These are phyloP conservation scores for Selenicereus undatus DNA, from an alignment of 148 eudicot species.

Conservation along the genomic window DNA sequence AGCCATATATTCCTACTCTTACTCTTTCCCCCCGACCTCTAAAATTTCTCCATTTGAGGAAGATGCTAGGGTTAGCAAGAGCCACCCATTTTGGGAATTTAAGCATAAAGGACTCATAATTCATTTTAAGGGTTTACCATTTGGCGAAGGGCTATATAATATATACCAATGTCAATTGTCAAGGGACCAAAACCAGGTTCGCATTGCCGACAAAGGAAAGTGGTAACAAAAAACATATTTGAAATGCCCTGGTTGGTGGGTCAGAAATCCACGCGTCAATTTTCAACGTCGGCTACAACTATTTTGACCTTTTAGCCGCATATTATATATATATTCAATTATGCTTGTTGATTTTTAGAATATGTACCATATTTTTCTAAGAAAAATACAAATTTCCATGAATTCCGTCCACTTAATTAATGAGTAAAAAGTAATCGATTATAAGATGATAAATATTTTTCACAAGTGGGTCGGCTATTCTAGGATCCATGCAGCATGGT, in stretches of 20 bases:
- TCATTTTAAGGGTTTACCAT: too few relatives aligned
- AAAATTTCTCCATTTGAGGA: too few relatives aligned
- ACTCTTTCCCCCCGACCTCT: too few relatives aligned
- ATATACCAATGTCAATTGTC: neutral
- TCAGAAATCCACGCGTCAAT: neutral
- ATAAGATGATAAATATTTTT: neutral
- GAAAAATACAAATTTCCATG: neutral
- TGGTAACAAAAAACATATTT: neutral
- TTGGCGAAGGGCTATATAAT: too few relatives aligned
- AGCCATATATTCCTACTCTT: too few relatives aligned
- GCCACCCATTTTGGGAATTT: too few relatives aligned
- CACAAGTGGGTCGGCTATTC: neutral
- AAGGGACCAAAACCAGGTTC: neutral
- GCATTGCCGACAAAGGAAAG: neutral
- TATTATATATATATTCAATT: too few relatives aligned
- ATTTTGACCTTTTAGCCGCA: neutral
- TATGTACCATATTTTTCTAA: neutral
- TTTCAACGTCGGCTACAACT: neutral
- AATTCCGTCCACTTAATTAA: neutral
- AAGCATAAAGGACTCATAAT: neutral
- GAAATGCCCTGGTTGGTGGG: neutral
- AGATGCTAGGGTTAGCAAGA: too few relatives aligned
- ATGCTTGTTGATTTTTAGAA: neutral
- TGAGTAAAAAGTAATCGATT: neutral
- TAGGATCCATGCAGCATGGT: neutral